Percentiles rank a stretch among this genome's conserved stretches.
These are phyloP conservation scores for Neohortaea acidophila DNA, from an alignment of 495 filamentous ascomycete genomes.

Conservation along the genomic window DNA sequence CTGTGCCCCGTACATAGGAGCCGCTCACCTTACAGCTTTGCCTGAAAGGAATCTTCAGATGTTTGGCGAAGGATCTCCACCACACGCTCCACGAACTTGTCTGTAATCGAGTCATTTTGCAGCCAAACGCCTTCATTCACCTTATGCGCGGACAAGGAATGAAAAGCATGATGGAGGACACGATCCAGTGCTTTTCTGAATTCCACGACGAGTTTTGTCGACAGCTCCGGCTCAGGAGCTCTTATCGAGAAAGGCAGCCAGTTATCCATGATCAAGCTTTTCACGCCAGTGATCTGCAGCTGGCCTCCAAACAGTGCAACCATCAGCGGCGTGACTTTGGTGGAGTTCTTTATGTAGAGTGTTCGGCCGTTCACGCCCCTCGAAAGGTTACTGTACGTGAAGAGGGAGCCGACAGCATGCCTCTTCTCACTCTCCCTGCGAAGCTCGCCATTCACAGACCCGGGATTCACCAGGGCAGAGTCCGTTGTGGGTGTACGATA, in stretches of 20 bases:
- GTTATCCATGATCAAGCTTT: conserved; percentile 30
- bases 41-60: too few species aligned
- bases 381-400: conserved; percentile 28
- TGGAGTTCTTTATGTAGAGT: conserved; percentile 32
- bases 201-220: conserved; percentile 30
- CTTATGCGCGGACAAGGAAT: conserved; percentile 15
- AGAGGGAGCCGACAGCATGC: conserved; percentile 20
- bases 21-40: too few species aligned
- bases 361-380: conserved; percentile 30
- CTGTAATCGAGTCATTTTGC: conserved; percentile 29
- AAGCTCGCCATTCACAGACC: conserved; percentile 26
- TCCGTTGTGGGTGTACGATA: conserved; percentile 30
- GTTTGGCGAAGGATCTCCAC: conserved; percentile 28
- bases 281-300: conserved; percentile 19
- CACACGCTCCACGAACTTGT: conserved; percentile 28
- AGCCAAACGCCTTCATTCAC: conserved; percentile 17
- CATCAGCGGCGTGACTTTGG: conserved; percentile 31
- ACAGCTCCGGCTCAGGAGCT: conserved; percentile 17
- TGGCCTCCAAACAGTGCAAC: conserved; percentile 38
- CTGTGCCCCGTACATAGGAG: too few species aligned
- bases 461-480: conserved; percentile 31
- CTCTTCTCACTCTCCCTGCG: background rate
- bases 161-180: conserved; percentile 21
- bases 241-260: conserved; percentile 34
- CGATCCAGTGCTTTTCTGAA: conserved; percentile 32